phyloP scores from a whole-genome alignment of 164 flowering plant species.

The Annona squamosa region DNA sequence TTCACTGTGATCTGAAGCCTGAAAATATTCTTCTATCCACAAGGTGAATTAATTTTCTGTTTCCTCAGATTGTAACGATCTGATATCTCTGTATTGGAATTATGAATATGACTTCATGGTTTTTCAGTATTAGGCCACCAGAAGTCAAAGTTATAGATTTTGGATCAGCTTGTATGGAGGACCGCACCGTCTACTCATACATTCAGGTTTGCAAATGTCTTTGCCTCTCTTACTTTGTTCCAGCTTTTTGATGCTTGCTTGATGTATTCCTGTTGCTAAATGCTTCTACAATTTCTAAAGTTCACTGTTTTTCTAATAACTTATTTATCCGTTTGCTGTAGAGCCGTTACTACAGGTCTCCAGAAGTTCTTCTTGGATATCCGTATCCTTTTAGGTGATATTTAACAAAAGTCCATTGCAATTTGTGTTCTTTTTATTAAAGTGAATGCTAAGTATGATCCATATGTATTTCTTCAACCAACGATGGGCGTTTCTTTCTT shows the following conservation, averaged over 20 bases:
- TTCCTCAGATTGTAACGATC: conserved; percentile 1
- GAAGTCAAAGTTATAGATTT: conserved; percentile 93
- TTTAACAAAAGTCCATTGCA: background rate
- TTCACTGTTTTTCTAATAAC: background rate
- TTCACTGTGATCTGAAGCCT: conserved; percentile 99
- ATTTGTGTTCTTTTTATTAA: background rate
- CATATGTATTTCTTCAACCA: background rate
- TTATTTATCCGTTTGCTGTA: conserved; percentile 34
- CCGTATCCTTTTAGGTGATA: conserved; percentile 69
- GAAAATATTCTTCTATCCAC: conserved; percentile 94
- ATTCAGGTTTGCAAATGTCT: conserved; percentile 61
- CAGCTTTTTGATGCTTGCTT: background rate
- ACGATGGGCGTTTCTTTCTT: background rate
- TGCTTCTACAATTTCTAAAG: background rate
- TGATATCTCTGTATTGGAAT: conserved; percentile 12
- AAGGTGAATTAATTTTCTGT: conserved; percentile 42
- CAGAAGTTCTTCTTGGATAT: conserved; percentile 98
- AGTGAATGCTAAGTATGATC: background rate
- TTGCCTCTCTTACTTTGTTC: background rate
- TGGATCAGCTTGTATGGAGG: conserved; percentile 99
- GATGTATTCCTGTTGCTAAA: background rate
- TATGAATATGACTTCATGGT: conserved; percentile 17
- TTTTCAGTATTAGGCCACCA: conserved; percentile 66
- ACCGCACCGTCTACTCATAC: conserved; percentile 94
- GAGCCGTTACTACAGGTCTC: conserved; percentile 99